Evolutionary conservation across 352 stramenopile species (phyloP), one percentile per base, ranked within the genome.

Genomic region (Globisporangium cederbergense): DNA sequence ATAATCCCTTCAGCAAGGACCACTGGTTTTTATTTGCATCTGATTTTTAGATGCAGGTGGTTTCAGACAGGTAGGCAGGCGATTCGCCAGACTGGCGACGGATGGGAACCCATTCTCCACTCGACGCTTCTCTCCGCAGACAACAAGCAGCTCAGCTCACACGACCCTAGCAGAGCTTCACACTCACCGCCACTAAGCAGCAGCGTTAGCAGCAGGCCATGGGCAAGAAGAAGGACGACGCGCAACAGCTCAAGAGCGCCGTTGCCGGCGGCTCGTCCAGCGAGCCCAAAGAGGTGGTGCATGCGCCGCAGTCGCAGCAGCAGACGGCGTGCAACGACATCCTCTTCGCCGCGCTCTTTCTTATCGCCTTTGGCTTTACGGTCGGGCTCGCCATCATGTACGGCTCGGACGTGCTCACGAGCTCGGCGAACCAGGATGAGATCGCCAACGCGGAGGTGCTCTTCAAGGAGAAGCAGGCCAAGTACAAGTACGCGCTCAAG

Each of bases 401-500:
- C 28, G 68, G 68, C 55, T n/a, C 61, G 11, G 68, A 74, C 47
- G 68, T 74, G 58, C 64, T 74, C n/a, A 61, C 64, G 22, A 58
- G 43, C 49, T 56, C 67, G 28, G 55, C 46, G 16, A 60, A 53
- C 4, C 45, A 53, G 56, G 51, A 66, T n/a, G 53, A 60, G 28
- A 58, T 66, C 62, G 36, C 38, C 9, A 36, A 57, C 49, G 57
- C 61, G 8, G n/a, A 64, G 40, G 52, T 56, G 40, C 42, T 67
- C 20, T 55, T 90, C 62, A 75, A 71, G 43, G 67, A 84, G 57
- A 73, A 86, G 61, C 68, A 66, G 13, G 68, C 74, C 71, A 86
- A 86, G 67, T 86, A 81, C 73, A 79, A 79, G 66, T 86, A 83
- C 58, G 77, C 77, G 50, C 50, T 78, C 40, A 73, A 72, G 49